Evolutionary conservation across 768 basidiomycete species (phyloP).

Genomic region (Macrolepiota albuminosa): DNA sequence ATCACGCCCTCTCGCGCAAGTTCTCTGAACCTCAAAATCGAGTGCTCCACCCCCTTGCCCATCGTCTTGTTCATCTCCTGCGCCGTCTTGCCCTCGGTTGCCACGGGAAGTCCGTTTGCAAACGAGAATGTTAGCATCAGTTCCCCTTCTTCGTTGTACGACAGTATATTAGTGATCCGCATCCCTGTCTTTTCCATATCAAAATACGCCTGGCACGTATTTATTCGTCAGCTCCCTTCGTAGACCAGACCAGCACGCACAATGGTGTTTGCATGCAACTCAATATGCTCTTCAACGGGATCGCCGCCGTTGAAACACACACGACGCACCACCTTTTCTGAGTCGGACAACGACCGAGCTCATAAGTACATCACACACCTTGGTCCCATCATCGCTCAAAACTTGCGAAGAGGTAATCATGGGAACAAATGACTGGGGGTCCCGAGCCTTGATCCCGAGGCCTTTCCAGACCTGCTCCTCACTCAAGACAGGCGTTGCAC

Average conservation of each 20-base stretch:
- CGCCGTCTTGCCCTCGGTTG: not conserved
- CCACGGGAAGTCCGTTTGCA: slow-evolving; percentile 22
- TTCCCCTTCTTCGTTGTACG: slow-evolving; percentile 20
- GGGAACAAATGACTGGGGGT: slow-evolving; percentile 20
- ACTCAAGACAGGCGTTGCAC: slow-evolving; percentile 18
- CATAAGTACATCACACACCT: slow-evolving; percentile 4
- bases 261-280: slow-evolving; percentile 19
- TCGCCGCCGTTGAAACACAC: slow-evolving; percentile 13
- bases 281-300: slow-evolving; percentile 17
- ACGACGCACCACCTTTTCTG: slow-evolving; percentile 13
- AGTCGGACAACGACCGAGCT: not conserved
- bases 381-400: slow-evolving; percentile 18
- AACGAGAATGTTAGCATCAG: slow-evolving; percentile 23
- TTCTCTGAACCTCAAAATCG: slow-evolving; percentile 20
- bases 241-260: slow-evolving; percentile 9
- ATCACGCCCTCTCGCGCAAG: slow-evolving; percentile 15
- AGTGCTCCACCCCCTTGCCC: slow-evolving; percentile 19
- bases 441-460: slow-evolving; percentile 21
- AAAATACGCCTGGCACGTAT: slow-evolving; percentile 19
- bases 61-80: slow-evolving; percentile 18
- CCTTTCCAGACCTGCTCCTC: slow-evolving; percentile 26
- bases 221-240: not conserved
- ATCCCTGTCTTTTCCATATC: slow-evolving; percentile 11
- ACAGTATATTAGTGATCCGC: slow-evolving; percentile 22
- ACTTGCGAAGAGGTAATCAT: slow-evolving; percentile 18